A percentile compares a stretch with the other conserved stretches of the same genome.
These are phyloP conservation scores for Mycena galopus DNA, from an alignment of 768 basidiomycete species.

Conservation along the genomic window DNA sequence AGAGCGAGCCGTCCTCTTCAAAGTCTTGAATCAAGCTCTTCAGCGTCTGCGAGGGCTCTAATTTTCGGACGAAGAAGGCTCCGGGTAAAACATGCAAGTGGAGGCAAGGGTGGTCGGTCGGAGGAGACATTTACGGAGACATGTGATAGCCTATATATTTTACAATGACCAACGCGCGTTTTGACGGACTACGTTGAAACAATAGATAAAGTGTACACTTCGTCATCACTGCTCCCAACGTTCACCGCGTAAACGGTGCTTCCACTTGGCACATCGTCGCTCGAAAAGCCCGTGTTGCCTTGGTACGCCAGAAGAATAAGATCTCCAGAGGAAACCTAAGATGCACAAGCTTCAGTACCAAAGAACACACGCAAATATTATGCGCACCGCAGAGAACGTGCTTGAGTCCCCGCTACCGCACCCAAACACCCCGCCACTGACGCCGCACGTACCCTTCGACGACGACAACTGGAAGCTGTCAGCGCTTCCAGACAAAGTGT, in stretches of 20 bases:
- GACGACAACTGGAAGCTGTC: slow-evolving; percentile 56
- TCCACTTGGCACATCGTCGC: slow-evolving; percentile 66
- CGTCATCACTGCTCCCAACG: slow-evolving; percentile 48
- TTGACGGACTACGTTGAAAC: slow-evolving; percentile 45
- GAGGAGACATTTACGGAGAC: slow-evolving; percentile 52
- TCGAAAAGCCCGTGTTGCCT: slow-evolving; percentile 65
- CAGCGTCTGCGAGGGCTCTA: slow-evolving; percentile 50
- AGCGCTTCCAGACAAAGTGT: slow-evolving; percentile 50
- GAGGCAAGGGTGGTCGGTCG: slow-evolving; percentile 59
- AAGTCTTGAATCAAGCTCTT: slow-evolving; percentile 49
- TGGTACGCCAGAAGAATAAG: slow-evolving; percentile 62
- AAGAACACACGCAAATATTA: neutral
- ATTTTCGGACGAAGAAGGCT: slow-evolving; percentile 61
- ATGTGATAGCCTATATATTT: neutral
- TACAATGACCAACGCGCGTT: neutral
- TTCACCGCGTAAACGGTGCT: slow-evolving; percentile 55
- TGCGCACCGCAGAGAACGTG: slow-evolving; percentile 54
- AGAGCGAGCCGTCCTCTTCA: slow-evolving; percentile 47
- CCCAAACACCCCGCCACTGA: slow-evolving; percentile 48
- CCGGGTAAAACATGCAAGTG: slow-evolving; percentile 60
- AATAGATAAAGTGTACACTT: slow-evolving; percentile 56
- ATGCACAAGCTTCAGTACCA: slow-evolving; percentile 5
- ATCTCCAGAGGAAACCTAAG: slow-evolving; percentile 61
- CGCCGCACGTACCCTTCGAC: slow-evolving; percentile 58
- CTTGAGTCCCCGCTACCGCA: slow-evolving; percentile 56